Conservation (phyloP, 352 stramenopile genomes). For the Phytopythium cucurbitacearum region DNA sequence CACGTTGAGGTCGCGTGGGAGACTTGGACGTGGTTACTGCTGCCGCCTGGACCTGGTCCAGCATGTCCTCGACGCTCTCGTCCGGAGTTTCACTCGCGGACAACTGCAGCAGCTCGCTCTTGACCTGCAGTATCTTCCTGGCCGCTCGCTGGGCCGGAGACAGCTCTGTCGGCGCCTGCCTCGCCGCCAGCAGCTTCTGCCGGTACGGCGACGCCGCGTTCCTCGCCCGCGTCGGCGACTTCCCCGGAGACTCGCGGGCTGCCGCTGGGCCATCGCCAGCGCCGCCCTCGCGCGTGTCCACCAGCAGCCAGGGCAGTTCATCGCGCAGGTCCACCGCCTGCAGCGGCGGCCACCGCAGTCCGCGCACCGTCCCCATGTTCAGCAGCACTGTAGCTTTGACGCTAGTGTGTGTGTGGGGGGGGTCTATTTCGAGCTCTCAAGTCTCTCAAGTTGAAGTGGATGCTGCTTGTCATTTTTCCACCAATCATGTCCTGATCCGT, state of each 20-base stretch:
- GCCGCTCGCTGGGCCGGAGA: conserved; percentile 50
- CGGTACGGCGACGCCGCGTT: conserved; percentile 31
- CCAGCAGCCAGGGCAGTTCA: conserved; percentile 42
- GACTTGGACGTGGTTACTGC: not conserved
- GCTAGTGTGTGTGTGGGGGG: not conserved
- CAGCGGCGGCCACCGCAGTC: conserved; percentile 26
- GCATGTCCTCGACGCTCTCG: not conserved
- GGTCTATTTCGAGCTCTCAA: not conserved
- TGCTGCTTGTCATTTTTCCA: not conserved
- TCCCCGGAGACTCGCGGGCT: not conserved
- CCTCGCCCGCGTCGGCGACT: not conserved
- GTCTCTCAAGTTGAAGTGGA: conserved; percentile 1
- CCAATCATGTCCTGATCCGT: not conserved
- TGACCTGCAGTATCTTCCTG: conserved; percentile 49
- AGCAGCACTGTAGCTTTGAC: not conserved
- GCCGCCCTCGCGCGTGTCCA: not conserved
- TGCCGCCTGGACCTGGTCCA: not conserved
- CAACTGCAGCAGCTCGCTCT: conserved; percentile 27
- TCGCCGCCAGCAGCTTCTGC: conserved; percentile 16
- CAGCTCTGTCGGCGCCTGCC: conserved; percentile 10
- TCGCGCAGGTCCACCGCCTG: conserved; percentile 31
- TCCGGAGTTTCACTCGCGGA: not conserved
- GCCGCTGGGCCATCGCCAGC: not conserved
- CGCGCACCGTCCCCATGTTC: conserved; percentile 10
- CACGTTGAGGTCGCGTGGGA: too few species aligned